These are phyloP conservation scores for Backusella psychrophila DNA, from an alignment of 192 early-diverging fungal species.

Conservation along the genomic window DNA sequence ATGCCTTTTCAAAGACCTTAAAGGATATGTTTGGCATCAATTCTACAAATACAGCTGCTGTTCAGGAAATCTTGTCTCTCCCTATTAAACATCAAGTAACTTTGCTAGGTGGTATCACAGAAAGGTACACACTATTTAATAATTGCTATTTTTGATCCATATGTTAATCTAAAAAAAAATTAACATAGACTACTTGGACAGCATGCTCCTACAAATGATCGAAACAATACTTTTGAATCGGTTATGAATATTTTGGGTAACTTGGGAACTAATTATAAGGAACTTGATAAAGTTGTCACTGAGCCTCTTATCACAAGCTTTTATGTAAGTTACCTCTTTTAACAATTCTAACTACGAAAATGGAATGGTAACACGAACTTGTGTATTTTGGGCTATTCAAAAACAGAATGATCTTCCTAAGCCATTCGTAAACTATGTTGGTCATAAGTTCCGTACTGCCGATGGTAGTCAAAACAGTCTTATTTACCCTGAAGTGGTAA, in stretches of 20 bases:
- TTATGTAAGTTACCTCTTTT: constrained; percentile 13
- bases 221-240: constrained; percentile 19
- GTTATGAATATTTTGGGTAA: constrained; percentile 14
- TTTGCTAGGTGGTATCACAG: background rate
- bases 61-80: background rate
- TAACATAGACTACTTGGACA: constrained; percentile 1
- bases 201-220: constrained; percentile 18
- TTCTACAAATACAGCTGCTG: constrained; percentile 9
- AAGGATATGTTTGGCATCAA: background rate
- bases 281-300: constrained; percentile 8
- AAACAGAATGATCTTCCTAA: constrained; percentile 21
- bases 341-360: background rate
- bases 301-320: constrained; percentile 13
- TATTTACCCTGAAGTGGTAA: constrained; percentile 20
- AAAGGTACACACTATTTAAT: constrained; percentile 1
- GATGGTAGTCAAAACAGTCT: constrained; percentile 25
- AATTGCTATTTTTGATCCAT: background rate
- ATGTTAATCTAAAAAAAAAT: background rate
- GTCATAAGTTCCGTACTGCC: constrained; percentile 14
- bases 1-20: constrained; percentile 4
- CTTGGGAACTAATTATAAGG: constrained; percentile 12
- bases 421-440: constrained; percentile 23
- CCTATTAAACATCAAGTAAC: constrained; percentile 10
- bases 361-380: background rate
- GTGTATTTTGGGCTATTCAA: background rate